Conservation (phyloP, 176 grass and related monocot species). For the Thalia dealbata region DNA sequence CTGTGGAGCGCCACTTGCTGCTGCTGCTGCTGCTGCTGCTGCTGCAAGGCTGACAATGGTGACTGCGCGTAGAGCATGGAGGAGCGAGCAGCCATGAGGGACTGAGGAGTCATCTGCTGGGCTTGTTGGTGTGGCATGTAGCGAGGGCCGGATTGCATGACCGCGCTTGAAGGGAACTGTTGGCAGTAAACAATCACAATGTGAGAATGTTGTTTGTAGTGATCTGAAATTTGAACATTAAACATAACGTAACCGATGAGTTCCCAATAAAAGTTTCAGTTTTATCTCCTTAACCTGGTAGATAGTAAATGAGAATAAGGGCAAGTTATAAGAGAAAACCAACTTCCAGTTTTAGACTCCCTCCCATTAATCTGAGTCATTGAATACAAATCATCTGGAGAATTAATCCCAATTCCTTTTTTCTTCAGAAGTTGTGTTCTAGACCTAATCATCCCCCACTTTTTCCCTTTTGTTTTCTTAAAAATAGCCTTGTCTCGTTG, state of each 20-base stretch:
- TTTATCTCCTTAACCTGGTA: not conserved
- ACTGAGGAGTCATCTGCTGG: slow-evolving; percentile 21
- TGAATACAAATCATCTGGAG: no score
- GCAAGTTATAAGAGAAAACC: no score
- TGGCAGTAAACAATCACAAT: not conserved
- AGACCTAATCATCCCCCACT: no score
- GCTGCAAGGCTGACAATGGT: slow-evolving; percentile 24
- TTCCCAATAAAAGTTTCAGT: not conserved
- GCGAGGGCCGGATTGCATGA: slow-evolving; percentile 19
- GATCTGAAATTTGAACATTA: not conserved
- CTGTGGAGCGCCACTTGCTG: slow-evolving; percentile 21
- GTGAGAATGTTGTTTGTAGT: not conserved
- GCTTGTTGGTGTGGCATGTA: slow-evolving; percentile 23
- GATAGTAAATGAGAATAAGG: not conserved
- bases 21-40: slow-evolving; percentile 31
- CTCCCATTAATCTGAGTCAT: no score
- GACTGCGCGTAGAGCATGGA: slow-evolving; percentile 23
- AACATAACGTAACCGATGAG: not conserved
- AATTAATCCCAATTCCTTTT: no score
- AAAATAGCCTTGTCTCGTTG: not conserved
- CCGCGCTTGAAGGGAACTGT: slow-evolving; percentile 13
- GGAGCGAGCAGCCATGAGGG: slow-evolving; percentile 22
- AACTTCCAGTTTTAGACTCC: no score
- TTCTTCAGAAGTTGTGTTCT: no score
- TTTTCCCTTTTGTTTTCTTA: no score